Percentiles rank a stretch among this genome's conserved stretches.
phyloP scores from a whole-genome alignment of 306 rosid species.

The Amphicarpaea edgeworthii region DNA sequence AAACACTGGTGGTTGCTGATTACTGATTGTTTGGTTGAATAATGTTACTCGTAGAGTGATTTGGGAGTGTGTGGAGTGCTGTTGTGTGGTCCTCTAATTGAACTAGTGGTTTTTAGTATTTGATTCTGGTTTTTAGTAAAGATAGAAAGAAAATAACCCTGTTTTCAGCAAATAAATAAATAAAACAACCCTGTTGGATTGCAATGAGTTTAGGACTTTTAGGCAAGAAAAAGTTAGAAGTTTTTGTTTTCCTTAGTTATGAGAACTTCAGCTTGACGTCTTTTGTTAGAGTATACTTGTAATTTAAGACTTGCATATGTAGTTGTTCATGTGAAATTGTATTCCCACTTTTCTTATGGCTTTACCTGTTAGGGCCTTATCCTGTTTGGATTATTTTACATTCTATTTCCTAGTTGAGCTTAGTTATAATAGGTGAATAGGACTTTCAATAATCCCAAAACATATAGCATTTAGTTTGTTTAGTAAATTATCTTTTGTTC shows the following conservation, averaged over 20 bases:
- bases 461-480: not conserved
- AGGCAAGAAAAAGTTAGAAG: not conserved
- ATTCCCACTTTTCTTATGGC: not conserved
- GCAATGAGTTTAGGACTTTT: not conserved
- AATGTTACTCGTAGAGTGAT: not conserved
- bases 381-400: not conserved
- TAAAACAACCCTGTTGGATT: not conserved
- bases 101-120: not conserved
- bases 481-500: not conserved
- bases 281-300: not conserved
- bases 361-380: not conserved
- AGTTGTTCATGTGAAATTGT: not conserved
- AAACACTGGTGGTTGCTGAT: not conserved
- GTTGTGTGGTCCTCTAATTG: not conserved
- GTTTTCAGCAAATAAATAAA: too few species aligned
- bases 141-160: too few species aligned
- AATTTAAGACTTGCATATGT: not conserved
- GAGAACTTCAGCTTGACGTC: slow-evolving; percentile 2
- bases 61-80: slow-evolving; percentile 4
- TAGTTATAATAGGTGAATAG: not conserved
- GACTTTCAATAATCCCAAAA: not conserved
- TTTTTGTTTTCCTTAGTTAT: not conserved
- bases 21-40: not conserved
- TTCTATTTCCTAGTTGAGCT: slow-evolving; percentile 28
- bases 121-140: too few species aligned